Conservation (phyloP, 306 rosid species). For the Glycine soja region DNA sequence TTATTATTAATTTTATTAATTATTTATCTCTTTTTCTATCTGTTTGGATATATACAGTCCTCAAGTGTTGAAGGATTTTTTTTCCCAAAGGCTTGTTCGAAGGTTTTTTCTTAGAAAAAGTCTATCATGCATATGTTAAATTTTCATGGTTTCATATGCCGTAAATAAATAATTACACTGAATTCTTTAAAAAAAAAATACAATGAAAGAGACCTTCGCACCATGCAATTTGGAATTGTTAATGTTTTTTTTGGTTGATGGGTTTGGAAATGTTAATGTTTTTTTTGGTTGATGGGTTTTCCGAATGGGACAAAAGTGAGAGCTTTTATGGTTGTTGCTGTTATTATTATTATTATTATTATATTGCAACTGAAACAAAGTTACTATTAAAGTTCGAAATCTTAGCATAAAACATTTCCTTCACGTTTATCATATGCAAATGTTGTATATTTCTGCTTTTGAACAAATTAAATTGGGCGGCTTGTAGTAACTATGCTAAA, state of each 20-base stretch:
- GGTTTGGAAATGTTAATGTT: not conserved
- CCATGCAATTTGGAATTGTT: not conserved
- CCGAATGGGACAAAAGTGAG: constrained; percentile 3
- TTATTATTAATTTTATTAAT: too few relatives aligned
- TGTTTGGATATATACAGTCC: too few relatives aligned
- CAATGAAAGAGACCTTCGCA: not conserved
- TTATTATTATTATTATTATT: not conserved
- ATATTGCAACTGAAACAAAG: constrained; percentile 19
- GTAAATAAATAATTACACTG: not conserved
- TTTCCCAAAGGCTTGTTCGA: too few relatives aligned
- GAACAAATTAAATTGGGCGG: too few relatives aligned
- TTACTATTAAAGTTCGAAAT: not conserved
- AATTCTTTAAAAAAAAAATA: too few relatives aligned
- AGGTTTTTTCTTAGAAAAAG: too few relatives aligned
- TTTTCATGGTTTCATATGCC: not conserved
- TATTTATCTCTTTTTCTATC: too few relatives aligned
- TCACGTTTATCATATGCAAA: constrained; percentile 27
- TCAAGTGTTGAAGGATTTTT: too few relatives aligned
- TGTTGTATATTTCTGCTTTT: too few relatives aligned
- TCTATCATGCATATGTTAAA: too few relatives aligned
- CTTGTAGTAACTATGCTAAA: too few relatives aligned
- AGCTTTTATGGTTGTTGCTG: not conserved
- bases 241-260: not conserved
- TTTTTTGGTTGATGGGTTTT: not conserved
- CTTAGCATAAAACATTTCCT: constrained; percentile 21